Base-by-base conservation (phyloP, 2,329 filamentous ascomycete genomes). In the Thermochaetoides dissita region DNA sequence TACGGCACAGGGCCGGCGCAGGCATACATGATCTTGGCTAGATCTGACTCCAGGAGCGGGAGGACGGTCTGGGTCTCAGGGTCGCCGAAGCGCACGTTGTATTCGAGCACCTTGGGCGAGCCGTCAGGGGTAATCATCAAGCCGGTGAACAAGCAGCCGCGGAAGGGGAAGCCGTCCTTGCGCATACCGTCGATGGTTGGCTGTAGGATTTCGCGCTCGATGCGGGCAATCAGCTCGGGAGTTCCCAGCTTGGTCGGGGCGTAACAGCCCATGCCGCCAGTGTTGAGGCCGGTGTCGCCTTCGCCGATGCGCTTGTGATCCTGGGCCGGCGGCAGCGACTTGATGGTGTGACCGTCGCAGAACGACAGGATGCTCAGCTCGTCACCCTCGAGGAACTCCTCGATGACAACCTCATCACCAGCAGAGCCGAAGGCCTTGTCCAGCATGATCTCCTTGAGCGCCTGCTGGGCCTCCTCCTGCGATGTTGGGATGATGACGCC, bases 191-290 rank as follows among this genome's bases (percentile, higher is more conserved):
- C 75, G 46, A 96, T 76, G 2, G 88, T 95, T 6, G 89, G 88
- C 59, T 87, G 77, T n/a, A 96, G 73, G 42, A 95, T 81, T 31
- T 82, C 83, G 43, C 71, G 70, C 57, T 95, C 81, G 47, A 98
- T 78, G 46, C 79, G 71, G 11, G 80, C 80, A 11, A 91, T 72
- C n/a, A 94, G 69, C 47, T 81, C 76, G 40, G 78, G 74, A 0
- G 81, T 82, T 30, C 81, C 79, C 53, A 88, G 80, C 49, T 76
- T 82, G 1, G 88, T 93, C n/a, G 84, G 84, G 10, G 88, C 87
- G 62, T 96, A 96, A 58, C 87, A 94, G 40, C 91, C 91, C 91
- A 96, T 96, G 34, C 91, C 91, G 46, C 89, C 91, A 2, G 91
- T 96, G 65, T 96, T 96, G 33, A 87, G 84, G 1, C 91, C 91